Base-by-base conservation (phyloP, 2,329 filamentous ascomycete genomes). In the Neofusicoccum laricinum region DNA sequence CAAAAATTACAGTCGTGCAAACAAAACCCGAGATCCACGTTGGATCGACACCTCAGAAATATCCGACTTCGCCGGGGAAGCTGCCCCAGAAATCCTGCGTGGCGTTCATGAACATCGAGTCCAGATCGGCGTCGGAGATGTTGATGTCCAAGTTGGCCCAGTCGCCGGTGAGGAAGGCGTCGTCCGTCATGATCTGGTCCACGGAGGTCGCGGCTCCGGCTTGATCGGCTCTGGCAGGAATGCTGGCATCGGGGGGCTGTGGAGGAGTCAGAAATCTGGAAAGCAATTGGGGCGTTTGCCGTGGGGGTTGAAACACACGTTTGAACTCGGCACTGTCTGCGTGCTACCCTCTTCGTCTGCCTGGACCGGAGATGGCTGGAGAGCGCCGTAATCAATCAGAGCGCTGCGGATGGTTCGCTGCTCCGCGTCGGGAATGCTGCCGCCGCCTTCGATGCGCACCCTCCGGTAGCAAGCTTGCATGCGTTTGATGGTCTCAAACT, bases 401-500 rank as follows among this genome's bases (percentile, higher is more conserved):
- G 76, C 76, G 25, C 71, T 73, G 12, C 72, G 70, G 14, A 78
- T 70, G 0, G 71, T 75, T 43, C 73, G 72, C 19, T 76, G 72
- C 66, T 78, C 76, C 10, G 63, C 36, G 64, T 77, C 74, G 2
- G 72, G 75, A 2, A 73, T 76, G 8, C 75, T 74, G 1, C 74
- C 70, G 0, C 67, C 72, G 25, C 72, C 75, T 64, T 78, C 74
- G 2, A 72, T 73, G 5, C 71, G 68, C 1, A 74, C 69, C 8
- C 73, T 75, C 50, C 73, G 72, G 64, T 78, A 78, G 67, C 76
- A 78, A 0, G 72, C 76, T 51, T 78, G 76, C 76, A 78, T 78
- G 65, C 76, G 76, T 63, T 77, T 78, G 67, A 78, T 78, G 1
- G 76, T 78, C 45, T 78, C 75, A 36, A 76, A 77, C 75, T 77